These are phyloP conservation scores for Quercus cerris DNA, from an alignment of 306 rosid genomes.

Conservation along the genomic window DNA sequence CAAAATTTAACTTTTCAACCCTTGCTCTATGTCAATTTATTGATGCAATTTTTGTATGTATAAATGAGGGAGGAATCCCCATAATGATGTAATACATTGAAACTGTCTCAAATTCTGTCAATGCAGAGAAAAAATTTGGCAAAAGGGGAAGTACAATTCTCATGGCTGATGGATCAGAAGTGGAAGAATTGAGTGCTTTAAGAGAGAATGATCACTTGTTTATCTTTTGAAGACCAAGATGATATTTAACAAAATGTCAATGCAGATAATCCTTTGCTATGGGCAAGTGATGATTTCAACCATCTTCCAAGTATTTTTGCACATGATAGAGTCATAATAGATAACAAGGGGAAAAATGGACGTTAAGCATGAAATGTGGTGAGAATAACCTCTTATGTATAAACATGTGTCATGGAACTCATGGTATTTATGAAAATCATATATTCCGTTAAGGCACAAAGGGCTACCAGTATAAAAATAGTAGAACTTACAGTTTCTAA, in stretches of 20 bases:
- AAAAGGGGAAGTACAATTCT: slow-evolving; percentile 61
- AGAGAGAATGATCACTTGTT: slow-evolving; percentile 71
- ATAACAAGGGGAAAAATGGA: background rate
- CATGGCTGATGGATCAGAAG: slow-evolving; percentile 72
- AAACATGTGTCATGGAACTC: background rate
- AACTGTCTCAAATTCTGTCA: slow-evolving; percentile 13
- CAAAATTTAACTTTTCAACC: background rate
- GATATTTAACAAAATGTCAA: background rate
- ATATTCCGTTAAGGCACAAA: background rate
- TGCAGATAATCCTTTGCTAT: background rate
- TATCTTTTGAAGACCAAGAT: slow-evolving; percentile 41
- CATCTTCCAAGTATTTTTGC: background rate
- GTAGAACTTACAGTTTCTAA: slow-evolving; percentile 29
- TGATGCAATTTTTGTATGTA: slow-evolving; percentile 4
- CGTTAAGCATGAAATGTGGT: background rate
- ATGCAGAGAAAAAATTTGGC: slow-evolving; percentile 70
- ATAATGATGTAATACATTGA: background rate
- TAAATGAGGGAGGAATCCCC: slow-evolving; percentile 8
- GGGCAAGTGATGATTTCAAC: background rate
- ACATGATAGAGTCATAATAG: background rate
- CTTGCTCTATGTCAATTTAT: background rate
- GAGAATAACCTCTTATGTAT: background rate
- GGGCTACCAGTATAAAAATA: background rate
- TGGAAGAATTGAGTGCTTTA: slow-evolving; percentile 60
- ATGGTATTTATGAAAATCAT: background rate